Percentiles rank a stretch among this genome's conserved stretches.
Evolutionary conservation across 306 rosid species (phyloP).

Genomic region (Inga oerstediana): DNA sequence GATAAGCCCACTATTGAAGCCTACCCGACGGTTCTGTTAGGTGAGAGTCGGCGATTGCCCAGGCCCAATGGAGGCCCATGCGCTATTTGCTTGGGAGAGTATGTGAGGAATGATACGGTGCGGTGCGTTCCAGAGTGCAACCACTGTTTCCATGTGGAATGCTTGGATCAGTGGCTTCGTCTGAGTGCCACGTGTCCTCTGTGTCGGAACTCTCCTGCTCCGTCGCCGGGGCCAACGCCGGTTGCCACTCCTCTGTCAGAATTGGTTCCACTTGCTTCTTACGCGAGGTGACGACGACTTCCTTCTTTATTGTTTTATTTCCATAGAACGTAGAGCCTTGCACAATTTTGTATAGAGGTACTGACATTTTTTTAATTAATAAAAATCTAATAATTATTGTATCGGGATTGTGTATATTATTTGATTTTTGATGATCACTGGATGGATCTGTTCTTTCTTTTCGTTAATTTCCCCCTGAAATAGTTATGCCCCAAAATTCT

Average conservation of each 20-base stretch:
- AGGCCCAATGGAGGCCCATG: conserved; percentile 55
- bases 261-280: conserved; percentile 58
- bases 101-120: conserved; percentile 49
- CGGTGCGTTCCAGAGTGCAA: conserved; percentile 65
- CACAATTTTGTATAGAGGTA: neutral
- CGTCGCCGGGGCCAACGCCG: conserved; percentile 57
- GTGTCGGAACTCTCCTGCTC: conserved; percentile 71
- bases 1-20: conserved; percentile 51
- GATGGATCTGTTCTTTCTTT: neutral
- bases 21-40: conserved; percentile 56
- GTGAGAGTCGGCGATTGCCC: conserved; percentile 56
- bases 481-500: neutral
- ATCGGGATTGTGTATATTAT: too few relatives aligned
- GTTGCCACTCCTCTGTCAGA: conserved; percentile 39
- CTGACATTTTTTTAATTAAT: neutral
- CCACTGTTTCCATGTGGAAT: conserved; percentile 65
- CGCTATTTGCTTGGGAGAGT: conserved; percentile 60
- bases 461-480: neutral
- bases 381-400: neutral
- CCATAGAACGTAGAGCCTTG: too few relatives aligned
- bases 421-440: neutral
- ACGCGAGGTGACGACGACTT: conserved; percentile 49
- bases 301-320: neutral
- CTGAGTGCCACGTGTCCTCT: conserved; percentile 67
- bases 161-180: conserved; percentile 64